A percentile compares a stretch with the other conserved stretches of the same genome.
Evolutionary conservation across 495 filamentous ascomycete genomes (phyloP).

Genomic region (Annulohypoxylon maeteangense): DNA sequence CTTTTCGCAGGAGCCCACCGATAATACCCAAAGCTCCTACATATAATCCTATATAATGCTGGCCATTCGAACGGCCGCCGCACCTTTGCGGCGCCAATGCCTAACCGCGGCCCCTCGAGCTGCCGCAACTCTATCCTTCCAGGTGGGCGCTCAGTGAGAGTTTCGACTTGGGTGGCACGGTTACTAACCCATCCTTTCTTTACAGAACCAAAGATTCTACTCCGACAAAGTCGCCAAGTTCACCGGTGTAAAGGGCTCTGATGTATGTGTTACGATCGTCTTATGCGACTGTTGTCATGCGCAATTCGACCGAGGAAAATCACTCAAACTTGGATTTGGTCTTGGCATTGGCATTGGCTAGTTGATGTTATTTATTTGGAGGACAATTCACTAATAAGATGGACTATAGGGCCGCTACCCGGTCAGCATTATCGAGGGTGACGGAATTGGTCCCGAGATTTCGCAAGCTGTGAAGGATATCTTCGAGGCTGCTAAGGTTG

Average conservation of each 20-base stretch:
- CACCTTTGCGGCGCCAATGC: conserved; percentile 63
- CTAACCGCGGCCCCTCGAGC: conserved; percentile 58
- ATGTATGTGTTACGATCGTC: conserved; percentile 68
- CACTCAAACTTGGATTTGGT: conserved; percentile 51
- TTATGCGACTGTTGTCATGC: conserved; percentile 25
- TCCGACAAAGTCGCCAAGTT: conserved; percentile 89
- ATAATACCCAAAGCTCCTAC: conserved; percentile 34
- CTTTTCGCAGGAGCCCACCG: conserved; percentile 13
- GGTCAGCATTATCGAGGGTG: conserved; percentile 97
- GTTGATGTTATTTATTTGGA: conserved; percentile 4
- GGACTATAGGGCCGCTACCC: conserved; percentile 83
- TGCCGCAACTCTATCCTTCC: conserved; percentile 56
- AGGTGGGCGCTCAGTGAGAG: conserved; percentile 56
- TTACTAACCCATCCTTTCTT: conserved; percentile 32
- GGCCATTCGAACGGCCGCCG: conserved; percentile 61
- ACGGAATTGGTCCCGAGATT: conserved; percentile 98
- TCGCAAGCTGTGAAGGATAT: conserved; percentile 97
- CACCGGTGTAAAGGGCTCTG: conserved; percentile 84
- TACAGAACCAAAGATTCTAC: conserved; percentile 59
- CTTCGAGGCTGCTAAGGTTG: conserved; percentile 91
- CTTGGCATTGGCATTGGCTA: neutral
- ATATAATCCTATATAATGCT: conserved; percentile 57
- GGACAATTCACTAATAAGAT: conserved; percentile 13
- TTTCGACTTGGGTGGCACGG: conserved; percentile 49
- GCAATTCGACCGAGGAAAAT: conserved; percentile 52